Evolutionary conservation across 164 flowering plant genomes (phyloP).

Genomic region (Kalanchoe fedtschenkoi): DNA sequence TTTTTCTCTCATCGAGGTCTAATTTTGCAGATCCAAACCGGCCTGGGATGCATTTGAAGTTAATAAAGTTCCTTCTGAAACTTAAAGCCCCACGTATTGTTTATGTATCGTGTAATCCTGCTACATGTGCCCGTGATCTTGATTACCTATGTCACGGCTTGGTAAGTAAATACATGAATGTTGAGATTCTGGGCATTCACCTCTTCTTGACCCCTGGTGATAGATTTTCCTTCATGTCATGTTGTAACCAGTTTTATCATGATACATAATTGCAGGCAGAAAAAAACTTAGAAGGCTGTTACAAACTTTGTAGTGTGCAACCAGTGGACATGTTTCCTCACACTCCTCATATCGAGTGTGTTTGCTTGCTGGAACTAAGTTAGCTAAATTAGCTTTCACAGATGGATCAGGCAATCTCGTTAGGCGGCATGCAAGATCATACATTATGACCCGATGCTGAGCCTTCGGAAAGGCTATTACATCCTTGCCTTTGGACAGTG

Average conservation of each 20-base stretch:
- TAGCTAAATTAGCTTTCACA: slow-evolving; percentile 2
- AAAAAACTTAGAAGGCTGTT: slow-evolving; percentile 63
- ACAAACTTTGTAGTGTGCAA: slow-evolving; percentile 59
- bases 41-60: slow-evolving; percentile 96
- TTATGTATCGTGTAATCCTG: slow-evolving; percentile 95
- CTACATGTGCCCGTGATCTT: slow-evolving; percentile 96
- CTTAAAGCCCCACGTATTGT: slow-evolving; percentile 60
- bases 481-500: neutral
- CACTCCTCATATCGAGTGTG: slow-evolving; percentile 96
- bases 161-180: slow-evolving; percentile 32
- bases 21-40: slow-evolving; percentile 86
- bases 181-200: neutral
- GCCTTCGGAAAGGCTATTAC: neutral
- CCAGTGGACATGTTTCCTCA: slow-evolving; percentile 99
- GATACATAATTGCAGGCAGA: slow-evolving; percentile 42
- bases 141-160: slow-evolving; percentile 90
- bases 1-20: neutral
- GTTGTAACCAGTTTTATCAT: neutral
- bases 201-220: neutral
- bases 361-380: slow-evolving; percentile 72
- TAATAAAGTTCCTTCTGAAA: slow-evolving; percentile 72
- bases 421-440: neutral
- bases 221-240: neutral
- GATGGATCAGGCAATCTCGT: neutral
- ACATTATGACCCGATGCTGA: neutral